phyloP scores from a whole-genome alignment of 306 rosid genomes.

The Quercus gilva region DNA sequence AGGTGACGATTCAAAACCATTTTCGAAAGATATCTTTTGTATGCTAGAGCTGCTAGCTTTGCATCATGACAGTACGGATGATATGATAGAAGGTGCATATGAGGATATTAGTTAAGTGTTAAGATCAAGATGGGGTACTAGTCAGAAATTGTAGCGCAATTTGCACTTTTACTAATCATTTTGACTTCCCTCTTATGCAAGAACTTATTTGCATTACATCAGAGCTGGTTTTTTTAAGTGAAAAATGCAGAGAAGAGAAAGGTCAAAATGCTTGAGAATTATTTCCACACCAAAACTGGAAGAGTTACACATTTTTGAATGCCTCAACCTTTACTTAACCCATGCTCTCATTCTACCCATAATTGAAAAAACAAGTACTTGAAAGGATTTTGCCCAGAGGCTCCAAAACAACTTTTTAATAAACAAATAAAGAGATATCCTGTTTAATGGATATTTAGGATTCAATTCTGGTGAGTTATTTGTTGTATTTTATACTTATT shows the following conservation, averaged over 20 bases:
- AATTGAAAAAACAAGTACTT: background rate
- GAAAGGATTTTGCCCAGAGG: background rate
- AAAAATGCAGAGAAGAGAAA: background rate
- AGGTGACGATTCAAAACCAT: conserved; percentile 54
- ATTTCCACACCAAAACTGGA: background rate
- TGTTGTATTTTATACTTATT: too few relatives aligned
- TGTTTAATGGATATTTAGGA: background rate
- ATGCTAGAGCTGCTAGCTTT: conserved; percentile 39
- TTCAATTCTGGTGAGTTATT: background rate
- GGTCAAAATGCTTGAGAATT: background rate
- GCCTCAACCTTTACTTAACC: background rate
- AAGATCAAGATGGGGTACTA: background rate
- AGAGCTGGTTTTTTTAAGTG: background rate
- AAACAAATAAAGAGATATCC: background rate
- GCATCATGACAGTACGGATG: conserved; percentile 28
- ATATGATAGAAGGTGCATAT: conserved; percentile 18
- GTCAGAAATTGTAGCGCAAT: background rate
- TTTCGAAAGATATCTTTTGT: conserved; percentile 49
- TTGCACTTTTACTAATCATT: background rate
- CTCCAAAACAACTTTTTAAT: too few relatives aligned
- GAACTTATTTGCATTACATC: background rate
- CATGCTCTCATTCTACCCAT: background rate
- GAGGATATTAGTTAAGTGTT: conserved; percentile 10
- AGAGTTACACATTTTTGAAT: background rate
- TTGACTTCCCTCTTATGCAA: background rate